Base-by-base conservation (phyloP, 179 eudicot genomes). In the Spinacia oleracea region DNA sequence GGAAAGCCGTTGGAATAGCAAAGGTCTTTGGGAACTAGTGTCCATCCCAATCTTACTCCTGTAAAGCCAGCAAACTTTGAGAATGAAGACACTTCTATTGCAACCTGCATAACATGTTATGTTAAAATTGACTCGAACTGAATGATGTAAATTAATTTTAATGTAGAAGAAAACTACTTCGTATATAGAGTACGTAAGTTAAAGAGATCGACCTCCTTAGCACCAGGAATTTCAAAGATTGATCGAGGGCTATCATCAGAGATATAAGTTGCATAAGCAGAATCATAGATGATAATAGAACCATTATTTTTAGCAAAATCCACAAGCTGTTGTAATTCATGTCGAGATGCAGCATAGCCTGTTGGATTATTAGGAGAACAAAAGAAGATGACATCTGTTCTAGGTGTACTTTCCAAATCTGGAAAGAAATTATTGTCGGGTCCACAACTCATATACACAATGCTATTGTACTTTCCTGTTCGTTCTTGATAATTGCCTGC, bases 31-130 rank as follows among this genome's bases (percentile, higher is more conserved):
- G 98, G 98, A 20, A 94, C 90, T 72, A 94, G 89, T 12, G 98
- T 92, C 98, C 98, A 94, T 20, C 98, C 98, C 20, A 94, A 90
- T 67, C 97, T 90, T n/a, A 94, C 93, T n/a, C 97, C 98, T 5
- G 97, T 94, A 85, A 94, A 94, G 45, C 98, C 97, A 29, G 92
- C 97, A 32, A 88, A 82, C 85, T 94, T 92, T 48, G 97, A 91
- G 85, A 92, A 94, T 12, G 98, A 92, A 9, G 94, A 88, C n/a
- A 93, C 87, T 85, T 94, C 97, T 35, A 94, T 92, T 20, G 98
- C 97, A 25, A 92, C 96, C 97, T 93, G 83, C 62, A 81, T 40
- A 3, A 58, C 10, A 59, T n/a, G n/a, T n/a, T n/a, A n/a, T n/a
- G n/a, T n/a, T n/a, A n/a, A 46, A 10, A 1, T 46, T 8, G 18